Conservation (phyloP, 176 grass and related monocot genomes). For the Triticum monococcum region DNA sequence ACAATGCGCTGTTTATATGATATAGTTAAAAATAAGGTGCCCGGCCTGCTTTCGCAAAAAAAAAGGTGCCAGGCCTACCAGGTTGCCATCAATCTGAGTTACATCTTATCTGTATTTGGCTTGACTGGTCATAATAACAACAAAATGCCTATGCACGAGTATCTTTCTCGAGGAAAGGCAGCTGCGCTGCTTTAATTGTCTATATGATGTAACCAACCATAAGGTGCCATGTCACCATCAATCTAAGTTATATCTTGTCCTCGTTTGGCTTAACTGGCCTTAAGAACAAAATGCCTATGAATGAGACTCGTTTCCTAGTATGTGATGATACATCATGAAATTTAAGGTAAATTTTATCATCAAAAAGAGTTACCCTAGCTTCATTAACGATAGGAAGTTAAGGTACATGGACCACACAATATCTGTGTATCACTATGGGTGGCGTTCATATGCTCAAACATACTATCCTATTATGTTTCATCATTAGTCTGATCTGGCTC, state of each 20-base stretch:
- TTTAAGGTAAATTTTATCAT: not conserved
- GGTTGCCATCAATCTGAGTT: not conserved
- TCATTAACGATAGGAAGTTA: not conserved
- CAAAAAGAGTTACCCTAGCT: not conserved
- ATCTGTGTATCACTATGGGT: not conserved
- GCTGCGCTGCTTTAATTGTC: too few relatives aligned
- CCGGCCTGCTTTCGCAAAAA: not conserved
- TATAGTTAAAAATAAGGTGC: not conserved
- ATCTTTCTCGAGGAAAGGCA: not conserved
- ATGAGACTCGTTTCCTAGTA: not conserved
- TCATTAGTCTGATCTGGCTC: not conserved
- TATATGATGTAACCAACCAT: not conserved
- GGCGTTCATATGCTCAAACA: not conserved
- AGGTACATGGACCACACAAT: not conserved
- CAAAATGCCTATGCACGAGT: not conserved
- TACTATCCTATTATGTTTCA: not conserved
- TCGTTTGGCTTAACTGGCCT: not conserved
- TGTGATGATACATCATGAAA: not conserved
- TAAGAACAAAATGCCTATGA: not conserved
- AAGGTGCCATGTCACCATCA: not conserved
- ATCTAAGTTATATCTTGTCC: not conserved
- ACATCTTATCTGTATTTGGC: not conserved
- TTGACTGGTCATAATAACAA: not conserved
- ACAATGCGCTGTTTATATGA: not conserved
- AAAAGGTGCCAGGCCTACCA: not conserved